These are phyloP conservation scores for Vitis hybrid DNA, from an alignment of 177 flowering plant species.

Conservation along the genomic window DNA sequence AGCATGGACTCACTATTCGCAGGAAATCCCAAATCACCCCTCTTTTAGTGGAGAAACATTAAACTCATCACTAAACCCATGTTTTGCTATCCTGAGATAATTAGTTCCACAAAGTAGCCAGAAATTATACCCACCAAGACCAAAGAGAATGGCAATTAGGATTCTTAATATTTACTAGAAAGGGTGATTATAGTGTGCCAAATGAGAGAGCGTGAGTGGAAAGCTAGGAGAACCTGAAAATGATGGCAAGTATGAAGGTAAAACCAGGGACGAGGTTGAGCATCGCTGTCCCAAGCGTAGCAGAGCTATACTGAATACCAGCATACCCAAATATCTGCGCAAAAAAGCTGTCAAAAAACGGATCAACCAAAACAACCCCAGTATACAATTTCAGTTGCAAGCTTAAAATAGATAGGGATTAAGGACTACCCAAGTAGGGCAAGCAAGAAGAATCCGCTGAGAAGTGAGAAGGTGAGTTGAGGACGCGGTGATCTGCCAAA, in stretches of 20 bases:
- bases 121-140: not conserved
- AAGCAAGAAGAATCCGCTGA: constrained; percentile 41
- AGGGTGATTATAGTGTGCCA: too few relatives aligned
- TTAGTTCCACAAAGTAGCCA: not conserved
- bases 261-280: constrained; percentile 54
- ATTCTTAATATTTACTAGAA: too few relatives aligned
- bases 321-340: constrained; percentile 40
- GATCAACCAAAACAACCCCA: not conserved
- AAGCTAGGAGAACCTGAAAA: constrained; percentile 35
- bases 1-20: too few relatives aligned
- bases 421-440: constrained; percentile 47
- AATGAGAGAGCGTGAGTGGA: not conserved
- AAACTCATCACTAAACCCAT: not conserved
- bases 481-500: constrained; percentile 29
- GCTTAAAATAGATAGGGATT: not conserved
- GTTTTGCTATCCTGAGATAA: not conserved
- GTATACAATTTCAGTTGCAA: not conserved
- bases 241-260: constrained; percentile 48
- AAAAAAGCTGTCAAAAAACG: constrained; percentile 17
- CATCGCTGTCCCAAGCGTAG: constrained; percentile 52
- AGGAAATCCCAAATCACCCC: not conserved
- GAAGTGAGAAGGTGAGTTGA: constrained; percentile 30
- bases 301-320: constrained; percentile 42
- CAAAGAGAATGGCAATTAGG: not conserved
- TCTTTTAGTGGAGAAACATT: not conserved